Conservation (phyloP, 148 eudicot genomes). For the Nyssa sinensis region DNA sequence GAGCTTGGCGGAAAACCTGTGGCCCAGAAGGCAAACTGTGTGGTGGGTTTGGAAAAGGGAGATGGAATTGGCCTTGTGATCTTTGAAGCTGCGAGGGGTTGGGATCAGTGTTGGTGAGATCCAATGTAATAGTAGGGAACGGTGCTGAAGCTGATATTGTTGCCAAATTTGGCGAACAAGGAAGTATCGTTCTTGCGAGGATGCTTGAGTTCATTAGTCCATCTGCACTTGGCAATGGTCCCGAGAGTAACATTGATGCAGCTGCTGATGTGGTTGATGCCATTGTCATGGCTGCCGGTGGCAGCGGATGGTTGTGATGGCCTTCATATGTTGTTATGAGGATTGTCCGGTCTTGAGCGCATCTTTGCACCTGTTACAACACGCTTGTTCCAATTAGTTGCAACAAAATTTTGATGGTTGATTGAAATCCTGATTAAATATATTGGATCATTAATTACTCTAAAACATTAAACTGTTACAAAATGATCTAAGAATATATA, state of each 20-base stretch:
- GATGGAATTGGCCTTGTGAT: constrained; percentile 11
- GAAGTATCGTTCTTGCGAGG: constrained; percentile 26
- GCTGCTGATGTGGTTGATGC: constrained; percentile 80
- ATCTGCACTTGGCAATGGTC: constrained; percentile 64
- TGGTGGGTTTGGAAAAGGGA: constrained; percentile 16
- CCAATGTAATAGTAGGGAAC: constrained; percentile 50
- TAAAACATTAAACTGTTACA: too few relatives aligned
- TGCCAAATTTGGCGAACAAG: constrained; percentile 41
- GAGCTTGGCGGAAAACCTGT: constrained; percentile 23
- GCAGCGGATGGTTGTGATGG: constrained; percentile 75
- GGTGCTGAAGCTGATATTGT: constrained; percentile 61
- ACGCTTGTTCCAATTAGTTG: too few relatives aligned
- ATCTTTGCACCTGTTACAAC: constrained; percentile 65
- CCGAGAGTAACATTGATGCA: constrained; percentile 73
- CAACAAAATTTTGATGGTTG: too few relatives aligned
- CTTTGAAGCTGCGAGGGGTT: constrained; percentile 8
- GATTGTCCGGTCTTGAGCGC: constrained; percentile 68
- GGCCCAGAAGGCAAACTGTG: too few relatives aligned
- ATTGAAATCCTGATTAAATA: too few relatives aligned
- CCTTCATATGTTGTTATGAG: constrained; percentile 79
- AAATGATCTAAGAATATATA: too few relatives aligned
- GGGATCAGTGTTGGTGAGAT: constrained; percentile 38
- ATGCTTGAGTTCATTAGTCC: constrained; percentile 48
- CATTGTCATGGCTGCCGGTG: constrained; percentile 83
- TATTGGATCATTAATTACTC: too few relatives aligned